Percentiles rank a stretch among this genome's conserved stretches.
phyloP scores from a whole-genome alignment of 192 early-diverging fungal genomes.

The Geosiphon pyriformis region DNA sequence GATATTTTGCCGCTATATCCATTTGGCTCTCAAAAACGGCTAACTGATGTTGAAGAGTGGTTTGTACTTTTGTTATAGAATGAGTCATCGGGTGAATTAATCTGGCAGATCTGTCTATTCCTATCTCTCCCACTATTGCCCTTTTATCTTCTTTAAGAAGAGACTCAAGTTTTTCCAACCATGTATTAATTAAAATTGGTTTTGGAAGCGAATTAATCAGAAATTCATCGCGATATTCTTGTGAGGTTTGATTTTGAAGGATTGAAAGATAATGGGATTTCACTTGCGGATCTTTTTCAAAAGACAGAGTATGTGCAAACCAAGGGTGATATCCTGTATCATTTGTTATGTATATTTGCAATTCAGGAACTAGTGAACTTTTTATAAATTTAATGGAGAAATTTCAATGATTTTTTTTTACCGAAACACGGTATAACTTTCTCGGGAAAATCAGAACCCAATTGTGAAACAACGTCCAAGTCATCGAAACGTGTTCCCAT shows the following conservation, averaged over 20 bases:
- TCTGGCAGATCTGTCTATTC: conserved; percentile 52
- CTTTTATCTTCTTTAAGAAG: conserved; percentile 34
- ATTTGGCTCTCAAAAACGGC: conserved; percentile 61
- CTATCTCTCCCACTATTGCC: conserved; percentile 60
- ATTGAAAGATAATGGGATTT: conserved; percentile 19
- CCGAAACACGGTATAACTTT: conserved; percentile 40
- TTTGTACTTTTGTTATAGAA: conserved; percentile 34
- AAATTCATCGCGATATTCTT: neutral
- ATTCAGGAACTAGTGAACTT: neutral
- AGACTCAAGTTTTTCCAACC: conserved; percentile 31
- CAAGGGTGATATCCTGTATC: conserved; percentile 22
- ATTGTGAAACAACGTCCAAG: conserved; percentile 36
- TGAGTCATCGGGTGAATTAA: conserved; percentile 38
- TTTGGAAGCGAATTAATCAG: conserved; percentile 25
- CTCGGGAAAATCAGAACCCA: conserved; percentile 27
- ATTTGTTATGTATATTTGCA: neutral
- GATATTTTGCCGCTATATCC: conserved; percentile 58
- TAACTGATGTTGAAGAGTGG: conserved; percentile 43
- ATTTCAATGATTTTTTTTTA: conserved; percentile 21
- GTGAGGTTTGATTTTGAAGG: neutral
- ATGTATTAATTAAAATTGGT: conserved; percentile 28
- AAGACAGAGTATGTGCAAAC: conserved; percentile 13
- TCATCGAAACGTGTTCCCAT: conserved; percentile 36
- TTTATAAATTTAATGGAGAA: neutral
- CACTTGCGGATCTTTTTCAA: conserved; percentile 3